Percentiles rank a stretch among this genome's conserved stretches.
Evolutionary conservation across 371 early-diverging fungal genomes (phyloP).

Genomic region (Rhizopus sp.): DNA sequence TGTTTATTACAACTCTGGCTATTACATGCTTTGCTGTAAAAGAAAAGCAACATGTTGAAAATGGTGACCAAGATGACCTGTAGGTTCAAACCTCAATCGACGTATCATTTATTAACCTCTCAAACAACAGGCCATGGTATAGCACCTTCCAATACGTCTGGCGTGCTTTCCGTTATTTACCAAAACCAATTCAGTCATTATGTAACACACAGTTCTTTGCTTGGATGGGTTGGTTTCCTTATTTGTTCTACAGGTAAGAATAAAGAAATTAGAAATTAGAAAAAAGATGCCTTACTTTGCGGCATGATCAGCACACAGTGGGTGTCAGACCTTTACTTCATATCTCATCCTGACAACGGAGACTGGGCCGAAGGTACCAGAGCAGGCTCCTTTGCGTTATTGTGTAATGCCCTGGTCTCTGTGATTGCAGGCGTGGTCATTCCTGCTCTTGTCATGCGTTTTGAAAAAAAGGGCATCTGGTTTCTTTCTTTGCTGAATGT

Average conservation of each 20-base stretch:
- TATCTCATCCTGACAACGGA: conserved; percentile 29
- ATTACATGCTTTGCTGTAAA: conserved; percentile 59
- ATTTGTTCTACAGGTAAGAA: conserved; percentile 58
- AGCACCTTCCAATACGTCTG: conserved; percentile 59
- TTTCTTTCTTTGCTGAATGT: conserved; percentile 42
- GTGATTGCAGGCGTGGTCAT: conserved; percentile 58
- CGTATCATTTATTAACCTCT: background rate
- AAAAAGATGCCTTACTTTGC: background rate
- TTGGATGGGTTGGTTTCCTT: conserved; percentile 92
- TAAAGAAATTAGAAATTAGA: background rate
- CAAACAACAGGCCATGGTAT: conserved; percentile 48
- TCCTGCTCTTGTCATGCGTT: conserved; percentile 42
- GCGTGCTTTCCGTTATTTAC: conserved; percentile 61
- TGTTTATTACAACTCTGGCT: conserved; percentile 52
- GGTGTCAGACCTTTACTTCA: conserved; percentile 59
- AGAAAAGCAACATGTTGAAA: conserved; percentile 40
- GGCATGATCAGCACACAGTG: conserved; percentile 41
- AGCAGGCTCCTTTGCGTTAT: conserved; percentile 71
- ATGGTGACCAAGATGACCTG: conserved; percentile 17
- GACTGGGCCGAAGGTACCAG: conserved; percentile 55
- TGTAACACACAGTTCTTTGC: conserved; percentile 84
- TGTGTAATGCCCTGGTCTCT: conserved; percentile 66
- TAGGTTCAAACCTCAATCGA: background rate
- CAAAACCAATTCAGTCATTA: conserved; percentile 63
- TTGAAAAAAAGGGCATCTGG: conserved; percentile 21